Percentiles rank a stretch among this genome's conserved stretches.
Evolutionary conservation across 2,329 filamentous ascomycete species (phyloP).

Genomic region (Triangularia setosa): DNA sequence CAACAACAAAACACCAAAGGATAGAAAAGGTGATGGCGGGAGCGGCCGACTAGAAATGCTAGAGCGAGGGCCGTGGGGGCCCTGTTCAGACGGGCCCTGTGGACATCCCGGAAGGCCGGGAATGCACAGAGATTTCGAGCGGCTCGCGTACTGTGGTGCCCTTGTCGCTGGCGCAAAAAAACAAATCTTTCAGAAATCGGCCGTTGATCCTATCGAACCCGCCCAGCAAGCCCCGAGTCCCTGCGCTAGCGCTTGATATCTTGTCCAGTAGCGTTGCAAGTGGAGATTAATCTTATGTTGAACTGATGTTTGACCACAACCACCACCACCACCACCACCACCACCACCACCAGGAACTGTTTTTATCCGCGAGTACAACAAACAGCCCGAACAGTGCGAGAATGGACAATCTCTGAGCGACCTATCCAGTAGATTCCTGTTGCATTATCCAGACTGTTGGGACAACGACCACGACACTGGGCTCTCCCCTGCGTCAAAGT

Average conservation of each 20-base stretch:
- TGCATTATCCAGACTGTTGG: neutral
- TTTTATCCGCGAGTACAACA: neutral
- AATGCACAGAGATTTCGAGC: constrained; percentile 5
- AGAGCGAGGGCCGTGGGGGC: neutral
- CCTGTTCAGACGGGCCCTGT: neutral
- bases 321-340: no score
- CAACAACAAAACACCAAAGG: neutral
- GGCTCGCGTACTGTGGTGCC: neutral
- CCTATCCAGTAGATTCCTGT: neutral
- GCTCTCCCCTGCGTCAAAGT: neutral
- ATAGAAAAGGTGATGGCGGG: neutral
- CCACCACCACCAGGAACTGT: no score
- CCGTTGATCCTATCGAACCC: neutral
- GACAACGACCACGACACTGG: neutral
- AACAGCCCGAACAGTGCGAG: neutral
- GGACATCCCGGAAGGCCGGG: constrained; percentile 4
- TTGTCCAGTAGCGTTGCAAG: neutral
- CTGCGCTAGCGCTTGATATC: neutral
- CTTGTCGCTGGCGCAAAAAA: neutral
- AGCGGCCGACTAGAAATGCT: neutral
- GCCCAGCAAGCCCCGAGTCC: neutral
- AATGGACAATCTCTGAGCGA: neutral
- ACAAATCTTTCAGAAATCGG: neutral
- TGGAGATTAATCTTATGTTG: neutral
- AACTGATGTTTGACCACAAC: neutral